Conservation (phyloP, 192 early-diverging fungal species). For the Entomortierella beljakovae region DNA sequence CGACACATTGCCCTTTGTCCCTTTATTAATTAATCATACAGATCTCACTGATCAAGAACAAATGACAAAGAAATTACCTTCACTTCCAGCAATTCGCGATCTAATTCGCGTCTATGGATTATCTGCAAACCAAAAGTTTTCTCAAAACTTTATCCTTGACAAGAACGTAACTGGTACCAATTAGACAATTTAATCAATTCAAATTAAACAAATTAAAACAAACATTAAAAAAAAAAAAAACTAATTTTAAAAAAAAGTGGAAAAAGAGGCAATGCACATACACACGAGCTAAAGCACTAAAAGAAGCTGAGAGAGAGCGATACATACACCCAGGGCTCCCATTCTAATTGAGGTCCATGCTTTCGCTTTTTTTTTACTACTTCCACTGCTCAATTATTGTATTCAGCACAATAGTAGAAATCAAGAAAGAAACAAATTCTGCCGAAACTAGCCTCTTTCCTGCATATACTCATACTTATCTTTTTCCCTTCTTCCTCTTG, state of each 20-base stretch:
- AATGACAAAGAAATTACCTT: slow-evolving; percentile 60
- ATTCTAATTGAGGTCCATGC: background rate
- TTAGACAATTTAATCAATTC: background rate
- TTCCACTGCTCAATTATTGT: background rate
- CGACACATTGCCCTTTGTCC: no score
- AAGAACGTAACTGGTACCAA: slow-evolving; percentile 77
- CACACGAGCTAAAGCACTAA: no score
- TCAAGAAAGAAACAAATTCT: no score
- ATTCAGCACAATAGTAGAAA: no score
- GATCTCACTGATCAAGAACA: background rate
- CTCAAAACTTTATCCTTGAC: slow-evolving; percentile 88
- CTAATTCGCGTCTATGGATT: slow-evolving; percentile 80
- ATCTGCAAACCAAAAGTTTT: slow-evolving; percentile 76
- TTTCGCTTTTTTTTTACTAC: background rate
- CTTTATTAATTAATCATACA: no score
- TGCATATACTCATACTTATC: no score
- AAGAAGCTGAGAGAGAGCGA: no score
- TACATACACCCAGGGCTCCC: no score
- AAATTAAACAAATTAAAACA: background rate
- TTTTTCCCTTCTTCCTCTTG: no score
- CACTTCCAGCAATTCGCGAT: slow-evolving; percentile 76
- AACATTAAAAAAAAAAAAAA: background rate
- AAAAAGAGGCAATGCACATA: no score
- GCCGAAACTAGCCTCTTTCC: no score
- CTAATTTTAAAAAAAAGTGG: no score